Conservation (phyloP, 495 filamentous ascomycete genomes). For the Aspergillus wentii region DNA sequence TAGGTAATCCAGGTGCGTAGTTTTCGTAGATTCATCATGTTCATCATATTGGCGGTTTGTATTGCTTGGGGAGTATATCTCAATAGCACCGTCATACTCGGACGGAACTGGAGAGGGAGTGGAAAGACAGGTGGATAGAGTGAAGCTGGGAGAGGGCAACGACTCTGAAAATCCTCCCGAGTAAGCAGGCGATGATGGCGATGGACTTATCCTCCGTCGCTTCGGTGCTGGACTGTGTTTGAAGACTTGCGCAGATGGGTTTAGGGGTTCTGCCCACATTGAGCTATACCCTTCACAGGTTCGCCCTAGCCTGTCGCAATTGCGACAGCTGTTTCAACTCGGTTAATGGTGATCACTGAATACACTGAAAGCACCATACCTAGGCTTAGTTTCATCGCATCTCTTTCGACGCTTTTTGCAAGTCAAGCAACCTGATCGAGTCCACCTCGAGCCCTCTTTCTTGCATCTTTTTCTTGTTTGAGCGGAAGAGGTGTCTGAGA, state of each 20-base stretch:
- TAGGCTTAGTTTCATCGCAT: slow-evolving; percentile 41
- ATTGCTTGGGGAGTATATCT: background rate
- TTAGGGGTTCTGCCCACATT: slow-evolving; percentile 37
- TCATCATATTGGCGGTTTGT: slow-evolving; percentile 1
- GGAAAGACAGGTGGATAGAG: background rate
- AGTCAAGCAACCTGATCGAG: slow-evolving; percentile 39
- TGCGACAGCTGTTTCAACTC: slow-evolving; percentile 42
- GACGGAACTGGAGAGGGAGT: slow-evolving; percentile 2
- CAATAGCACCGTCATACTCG: background rate
- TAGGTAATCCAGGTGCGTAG: too few relatives aligned
- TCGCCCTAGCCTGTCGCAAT: slow-evolving; percentile 34
- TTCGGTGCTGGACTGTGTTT: slow-evolving; percentile 20
- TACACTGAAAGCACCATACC: slow-evolving; percentile 15
- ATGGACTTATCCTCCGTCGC: slow-evolving; percentile 20
- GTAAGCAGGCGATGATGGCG: slow-evolving; percentile 14
- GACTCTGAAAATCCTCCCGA: slow-evolving; percentile 12
- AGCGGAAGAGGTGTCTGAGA: background rate
- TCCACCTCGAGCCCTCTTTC: slow-evolving; percentile 35
- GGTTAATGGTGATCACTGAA: background rate
- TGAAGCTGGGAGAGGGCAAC: slow-evolving; percentile 8
- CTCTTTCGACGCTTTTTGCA: slow-evolving; percentile 42
- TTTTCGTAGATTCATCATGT: too few relatives aligned
- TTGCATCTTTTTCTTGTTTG: slow-evolving; percentile 22
- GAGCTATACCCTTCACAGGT: slow-evolving; percentile 40
- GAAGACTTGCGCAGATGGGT: slow-evolving; percentile 30